Evolutionary conservation across 352 stramenopile species (phyloP).

Genomic region (Globisporangium nunn): DNA sequence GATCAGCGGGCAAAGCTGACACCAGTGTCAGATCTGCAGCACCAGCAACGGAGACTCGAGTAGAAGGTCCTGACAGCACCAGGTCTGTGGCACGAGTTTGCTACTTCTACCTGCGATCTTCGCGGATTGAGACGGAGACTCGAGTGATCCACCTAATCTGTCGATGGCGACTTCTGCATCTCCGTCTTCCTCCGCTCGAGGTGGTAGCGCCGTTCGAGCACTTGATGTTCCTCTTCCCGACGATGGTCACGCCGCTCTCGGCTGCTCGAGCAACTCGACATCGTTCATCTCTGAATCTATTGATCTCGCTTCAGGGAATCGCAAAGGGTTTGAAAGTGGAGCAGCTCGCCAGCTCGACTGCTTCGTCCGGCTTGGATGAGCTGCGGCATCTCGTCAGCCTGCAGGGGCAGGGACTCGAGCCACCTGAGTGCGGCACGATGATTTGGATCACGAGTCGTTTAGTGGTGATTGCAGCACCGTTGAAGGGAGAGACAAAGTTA

Average conservation of each 20-base stretch:
- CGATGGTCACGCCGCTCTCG: conserved; percentile 3
- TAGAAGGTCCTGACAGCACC: not conserved
- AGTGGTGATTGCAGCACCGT: conserved; percentile 1
- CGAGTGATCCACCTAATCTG: conserved; percentile 47
- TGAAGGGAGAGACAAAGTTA: not conserved
- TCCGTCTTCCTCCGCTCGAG: conserved; percentile 33
- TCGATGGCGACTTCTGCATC: conserved; percentile 49
- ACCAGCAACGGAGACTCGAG: not conserved
- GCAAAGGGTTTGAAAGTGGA: conserved; percentile 15
- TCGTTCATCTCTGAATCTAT: not conserved
- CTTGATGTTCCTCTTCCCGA: conserved; percentile 29
- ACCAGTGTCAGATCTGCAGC: not conserved
- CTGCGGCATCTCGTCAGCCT: not conserved
- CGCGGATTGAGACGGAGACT: conserved; percentile 27
- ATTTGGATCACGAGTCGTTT: conserved; percentile 19
- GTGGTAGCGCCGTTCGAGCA: conserved; percentile 53
- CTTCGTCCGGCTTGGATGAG: not conserved
- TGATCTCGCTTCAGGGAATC: conserved; percentile 13
- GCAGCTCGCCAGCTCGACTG: conserved; percentile 5
- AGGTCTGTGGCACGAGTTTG: conserved; percentile 6
- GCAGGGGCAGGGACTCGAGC: not conserved
- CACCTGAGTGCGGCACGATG: not conserved
- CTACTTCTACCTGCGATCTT: conserved; percentile 47
- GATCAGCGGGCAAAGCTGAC: not conserved
- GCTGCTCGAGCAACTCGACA: not conserved